Evolutionary conservation across 1,284 basidiomycete genomes (phyloP).

Genomic region (Caloboletus firmus): DNA sequence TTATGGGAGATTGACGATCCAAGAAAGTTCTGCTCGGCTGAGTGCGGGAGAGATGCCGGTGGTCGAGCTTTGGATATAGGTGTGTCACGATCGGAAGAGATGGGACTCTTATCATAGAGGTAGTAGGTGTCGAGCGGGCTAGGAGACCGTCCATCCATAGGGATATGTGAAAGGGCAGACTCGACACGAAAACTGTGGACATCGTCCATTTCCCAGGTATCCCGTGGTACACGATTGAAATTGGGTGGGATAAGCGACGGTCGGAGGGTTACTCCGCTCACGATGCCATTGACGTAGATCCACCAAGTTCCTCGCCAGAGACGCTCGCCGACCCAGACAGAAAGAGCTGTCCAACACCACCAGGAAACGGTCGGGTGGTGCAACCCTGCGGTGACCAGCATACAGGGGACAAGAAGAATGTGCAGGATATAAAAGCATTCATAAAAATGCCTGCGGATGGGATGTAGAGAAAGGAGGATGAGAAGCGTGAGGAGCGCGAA

Average conservation of each 20-base stretch:
- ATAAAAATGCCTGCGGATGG: slow-evolving; percentile 68
- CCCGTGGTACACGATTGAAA: not conserved
- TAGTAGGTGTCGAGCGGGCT: slow-evolving; percentile 32
- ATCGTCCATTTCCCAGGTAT: slow-evolving; percentile 30
- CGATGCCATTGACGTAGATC: slow-evolving; percentile 63
- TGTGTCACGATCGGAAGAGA: not conserved
- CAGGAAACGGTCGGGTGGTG: slow-evolving; percentile 71
- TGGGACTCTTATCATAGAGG: slow-evolving; percentile 6
- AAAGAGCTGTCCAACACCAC: slow-evolving; percentile 69
- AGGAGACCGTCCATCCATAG: slow-evolving; percentile 13
- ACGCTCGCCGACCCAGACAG: slow-evolving; percentile 68
- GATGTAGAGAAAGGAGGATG: slow-evolving; percentile 60
- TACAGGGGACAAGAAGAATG: slow-evolving; percentile 63
- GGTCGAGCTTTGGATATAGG: not conserved
- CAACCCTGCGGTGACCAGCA: slow-evolving; percentile 59
- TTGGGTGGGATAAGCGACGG: not conserved
- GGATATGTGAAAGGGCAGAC: not conserved
- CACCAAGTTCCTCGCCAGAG: slow-evolving; percentile 60
- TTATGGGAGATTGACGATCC: not conserved
- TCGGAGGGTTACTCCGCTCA: slow-evolving; percentile 15
- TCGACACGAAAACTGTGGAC: slow-evolving; percentile 7
- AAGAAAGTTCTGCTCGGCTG: slow-evolving; percentile 3
- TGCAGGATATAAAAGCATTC: slow-evolving; percentile 79
- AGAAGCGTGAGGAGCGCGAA: slow-evolving; percentile 72
- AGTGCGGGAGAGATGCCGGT: not conserved